Evolutionary conservation across 2,329 filamentous ascomycete genomes (phyloP), one percentile per base, ranked within the genome.

Genomic region (Xylariaceae sp.): DNA sequence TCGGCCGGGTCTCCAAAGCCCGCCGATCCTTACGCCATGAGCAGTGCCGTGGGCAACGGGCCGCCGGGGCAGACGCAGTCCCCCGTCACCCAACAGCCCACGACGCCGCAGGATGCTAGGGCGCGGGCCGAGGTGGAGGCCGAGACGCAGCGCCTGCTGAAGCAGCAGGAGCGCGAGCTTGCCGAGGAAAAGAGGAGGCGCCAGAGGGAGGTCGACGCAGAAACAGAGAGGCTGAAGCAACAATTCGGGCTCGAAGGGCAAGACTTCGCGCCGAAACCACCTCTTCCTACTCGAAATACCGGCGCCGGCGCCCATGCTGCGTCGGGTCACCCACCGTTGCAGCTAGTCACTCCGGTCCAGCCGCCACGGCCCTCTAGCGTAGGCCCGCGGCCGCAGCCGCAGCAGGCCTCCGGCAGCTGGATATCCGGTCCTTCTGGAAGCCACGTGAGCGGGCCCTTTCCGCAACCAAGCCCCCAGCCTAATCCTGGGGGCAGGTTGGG

Each of bases 201-300:
- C 37, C 71, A 80, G 19, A 72, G 68, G 8, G 73, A 75, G 45
- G 63, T 89, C 1, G 80, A 89, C 14, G 72, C 71, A 41, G 90
- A 98, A 61, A 96, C 92, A 1, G 86, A 92, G 55, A 72, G 88
- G 2, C 64, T 98, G 22, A 67, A 75, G 15, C 74, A 67, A 45
- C 58, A 80, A 46, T 89, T 85, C 47, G 83, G 83, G 30, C 65
- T 75, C 29, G 59, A 68, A 32, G 65, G 66, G 1, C 67, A 72
- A 49, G 55, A 60, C 47, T 40, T 59, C 46, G 26, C 46, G 5
- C 48, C 41, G 13, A 42, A 35, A 22, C 46, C 56, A 2, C 50
- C 53, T 12, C 50, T 65, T 5, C 51, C 53, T 2, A 53, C 65
- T 4, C 56, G 60, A 9, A 54, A 54, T 37, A n/a, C 37, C 40